Conservation (phyloP, 2,329 filamentous ascomycete species). For the Phialophora verrucosa region DNA sequence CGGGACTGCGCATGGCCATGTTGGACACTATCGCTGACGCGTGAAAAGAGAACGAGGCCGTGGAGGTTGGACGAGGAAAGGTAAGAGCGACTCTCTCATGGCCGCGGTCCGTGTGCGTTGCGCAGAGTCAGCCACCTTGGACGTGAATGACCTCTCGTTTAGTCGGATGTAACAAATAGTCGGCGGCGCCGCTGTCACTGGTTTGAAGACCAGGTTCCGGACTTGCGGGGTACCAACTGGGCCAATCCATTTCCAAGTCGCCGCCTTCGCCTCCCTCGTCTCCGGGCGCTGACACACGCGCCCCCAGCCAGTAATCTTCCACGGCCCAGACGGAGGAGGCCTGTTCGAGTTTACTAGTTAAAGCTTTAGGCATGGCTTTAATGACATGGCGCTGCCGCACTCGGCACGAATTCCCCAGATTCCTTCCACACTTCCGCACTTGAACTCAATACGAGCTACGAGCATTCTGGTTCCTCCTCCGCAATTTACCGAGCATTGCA, state of each 20-base stretch:
- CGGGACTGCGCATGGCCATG: constrained; percentile 22
- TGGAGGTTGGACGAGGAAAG: neutral
- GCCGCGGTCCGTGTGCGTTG: neutral
- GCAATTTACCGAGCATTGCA: neutral
- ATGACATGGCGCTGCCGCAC: neutral
- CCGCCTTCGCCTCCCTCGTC: neutral
- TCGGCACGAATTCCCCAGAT: neutral
- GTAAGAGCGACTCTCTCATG: neutral
- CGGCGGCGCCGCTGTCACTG: neutral
- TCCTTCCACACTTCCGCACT: neutral
- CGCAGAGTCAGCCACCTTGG: neutral
- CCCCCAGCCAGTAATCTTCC: neutral
- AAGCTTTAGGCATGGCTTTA: neutral
- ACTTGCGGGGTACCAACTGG: neutral
- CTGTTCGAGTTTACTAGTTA: neutral
- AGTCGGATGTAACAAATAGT: neutral
- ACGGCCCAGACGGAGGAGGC: neutral
- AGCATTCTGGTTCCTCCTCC: neutral
- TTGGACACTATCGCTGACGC: neutral
- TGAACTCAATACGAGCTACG: neutral
- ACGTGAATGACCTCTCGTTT: neutral
- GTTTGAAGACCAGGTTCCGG: neutral
- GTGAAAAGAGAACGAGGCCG: neutral
- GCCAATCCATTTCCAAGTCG: neutral
- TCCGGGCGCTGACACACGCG: neutral